Base-by-base conservation (phyloP, 2,329 filamentous ascomycete genomes). In the Fusarium succisae region DNA sequence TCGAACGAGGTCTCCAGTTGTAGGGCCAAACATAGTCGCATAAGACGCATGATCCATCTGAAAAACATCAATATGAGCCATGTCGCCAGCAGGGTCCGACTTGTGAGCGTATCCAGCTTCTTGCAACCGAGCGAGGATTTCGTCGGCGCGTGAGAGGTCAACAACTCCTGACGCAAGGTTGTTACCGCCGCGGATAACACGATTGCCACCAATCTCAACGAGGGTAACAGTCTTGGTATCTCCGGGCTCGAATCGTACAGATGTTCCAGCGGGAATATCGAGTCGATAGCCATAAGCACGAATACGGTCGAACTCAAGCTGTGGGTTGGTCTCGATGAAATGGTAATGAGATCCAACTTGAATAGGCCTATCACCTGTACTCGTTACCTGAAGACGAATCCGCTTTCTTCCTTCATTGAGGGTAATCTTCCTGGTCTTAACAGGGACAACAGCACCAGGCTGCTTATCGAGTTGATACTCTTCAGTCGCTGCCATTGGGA, bases 271-370 rank as follows among this genome's bases (percentile, higher is more conserved):
- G 4, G 96, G 87, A 66, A 98, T 96, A 79, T 98, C 95, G 20
- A 98, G 88, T 17, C 95, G 90, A 83, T 90, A 97, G 11, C 96
- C 96, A 79, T 96, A 96, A 2, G 95, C 90, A 75, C 90, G 90
- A 56, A 90, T 85, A 32, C 96, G 93, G 83, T 98, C 96, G 81
- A 98, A 98, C 70, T 93, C 90, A 57, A 98, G 88, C 81, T 94
- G 90, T 1, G 95, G 94, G 82, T 98, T 98, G n/a, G 91, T 93
- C 85, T 98, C 96, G 79, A 97, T 91, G 81, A 98, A 97, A 83
- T 98, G 96, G 82, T 98, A 98, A 83, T 98, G 96, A 38, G 94
- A 97, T 38, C 96, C 96, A 68, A 95, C 93, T 87, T 98, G 95
- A 69, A 98, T 93, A 3, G 96, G 96, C 38, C 96, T 87, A 82